A percentile compares a stretch with the other conserved stretches of the same genome.
phyloP scores from a whole-genome alignment of 129 eudicot genomes.

The Centrapalus pauciflorus region DNA sequence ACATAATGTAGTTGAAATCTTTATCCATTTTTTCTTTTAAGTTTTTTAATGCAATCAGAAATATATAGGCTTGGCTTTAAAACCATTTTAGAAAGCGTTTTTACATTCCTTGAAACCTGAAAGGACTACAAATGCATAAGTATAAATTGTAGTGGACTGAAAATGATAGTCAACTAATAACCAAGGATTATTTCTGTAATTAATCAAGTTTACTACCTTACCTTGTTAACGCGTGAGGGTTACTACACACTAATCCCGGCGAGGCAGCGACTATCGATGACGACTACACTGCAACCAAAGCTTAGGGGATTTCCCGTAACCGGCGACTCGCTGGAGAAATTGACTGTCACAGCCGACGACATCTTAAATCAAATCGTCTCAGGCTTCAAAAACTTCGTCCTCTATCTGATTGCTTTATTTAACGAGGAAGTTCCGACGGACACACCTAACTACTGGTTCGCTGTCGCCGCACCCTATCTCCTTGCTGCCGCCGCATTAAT shows the following conservation, averaged over 20 bases:
- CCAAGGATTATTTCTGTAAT: not conserved
- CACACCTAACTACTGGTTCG: not conserved
- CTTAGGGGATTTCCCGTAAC: not conserved
- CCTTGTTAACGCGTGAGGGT: too few relatives aligned
- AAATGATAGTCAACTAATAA: not conserved
- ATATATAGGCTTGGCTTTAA: too few relatives aligned
- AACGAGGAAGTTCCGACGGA: not conserved
- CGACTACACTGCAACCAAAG: not conserved
- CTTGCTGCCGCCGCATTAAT: not conserved
- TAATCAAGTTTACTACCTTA: not conserved
- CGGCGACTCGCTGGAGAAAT: conserved; percentile 1
- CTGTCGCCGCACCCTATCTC: conserved; percentile 5
- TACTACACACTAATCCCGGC: too few relatives aligned
- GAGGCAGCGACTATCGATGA: not conserved
- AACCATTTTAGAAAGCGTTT: too few relatives aligned
- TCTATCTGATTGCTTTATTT: too few relatives aligned
- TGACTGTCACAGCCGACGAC: not conserved
- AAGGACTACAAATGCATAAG: too few relatives aligned
- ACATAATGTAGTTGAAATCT: too few relatives aligned
- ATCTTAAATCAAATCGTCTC: conserved; percentile 10
- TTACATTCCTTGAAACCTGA: too few relatives aligned
- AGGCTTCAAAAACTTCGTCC: too few relatives aligned
- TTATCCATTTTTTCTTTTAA: too few relatives aligned
- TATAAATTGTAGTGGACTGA: not conserved
- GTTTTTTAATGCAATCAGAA: too few relatives aligned